Evolutionary conservation across 2,329 filamentous ascomycete species (phyloP).

Genomic region (Thermoascus crustaceus): DNA sequence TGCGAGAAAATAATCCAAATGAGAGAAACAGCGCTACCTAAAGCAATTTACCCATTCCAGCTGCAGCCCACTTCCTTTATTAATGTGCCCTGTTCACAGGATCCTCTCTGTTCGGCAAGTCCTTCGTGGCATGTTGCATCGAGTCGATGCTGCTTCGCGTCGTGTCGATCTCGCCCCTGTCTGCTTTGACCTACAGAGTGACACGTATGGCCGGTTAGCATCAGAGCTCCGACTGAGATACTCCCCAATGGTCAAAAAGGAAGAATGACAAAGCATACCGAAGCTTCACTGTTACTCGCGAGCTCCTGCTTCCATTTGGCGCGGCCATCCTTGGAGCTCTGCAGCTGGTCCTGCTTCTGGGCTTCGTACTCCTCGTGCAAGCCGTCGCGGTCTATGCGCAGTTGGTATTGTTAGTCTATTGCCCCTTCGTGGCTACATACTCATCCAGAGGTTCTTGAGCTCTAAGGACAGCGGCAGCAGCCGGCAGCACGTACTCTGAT

Average conservation of each 20-base stretch:
- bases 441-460: slow-evolving; percentile 1
- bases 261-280: slow-evolving; percentile 41
- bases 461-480: neutral
- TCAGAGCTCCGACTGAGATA: slow-evolving; percentile 5
- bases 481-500: slow-evolving; percentile 20
- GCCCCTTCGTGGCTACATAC: neutral
- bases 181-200: slow-evolving; percentile 47
- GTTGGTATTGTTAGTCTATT: neutral
- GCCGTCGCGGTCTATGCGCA: slow-evolving; percentile 33
- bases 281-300: slow-evolving; percentile 71
- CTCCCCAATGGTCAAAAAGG: neutral
- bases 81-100: neutral
- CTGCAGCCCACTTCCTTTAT: neutral
- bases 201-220: neutral
- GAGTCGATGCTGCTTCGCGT: neutral
- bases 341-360: slow-evolving; percentile 56
- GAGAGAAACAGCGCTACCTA: too few relatives aligned
- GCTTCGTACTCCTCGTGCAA: slow-evolving; percentile 38
- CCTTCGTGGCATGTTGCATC: neutral
- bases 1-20: too few relatives aligned
- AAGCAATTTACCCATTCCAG: too few relatives aligned
- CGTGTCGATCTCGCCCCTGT: slow-evolving; percentile 40
- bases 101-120: neutral
- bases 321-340: slow-evolving; percentile 48
- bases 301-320: slow-evolving; percentile 71